Evolutionary conservation across 129 eudicot genomes (phyloP), one percentile per base, ranked within the genome.

Genomic region (Kitagawia praeruptora): DNA sequence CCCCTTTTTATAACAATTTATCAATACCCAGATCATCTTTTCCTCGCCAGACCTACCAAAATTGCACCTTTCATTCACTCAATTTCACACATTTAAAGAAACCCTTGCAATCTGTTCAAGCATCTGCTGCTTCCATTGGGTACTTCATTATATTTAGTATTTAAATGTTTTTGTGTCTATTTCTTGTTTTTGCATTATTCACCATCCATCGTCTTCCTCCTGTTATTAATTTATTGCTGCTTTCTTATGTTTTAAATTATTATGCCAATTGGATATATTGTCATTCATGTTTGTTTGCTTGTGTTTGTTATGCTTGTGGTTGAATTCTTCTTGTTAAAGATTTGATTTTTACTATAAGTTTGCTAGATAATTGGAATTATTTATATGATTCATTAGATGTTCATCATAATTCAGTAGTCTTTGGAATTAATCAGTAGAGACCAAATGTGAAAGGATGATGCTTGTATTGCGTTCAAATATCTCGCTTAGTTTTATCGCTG

Each of bases 91-190:
- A 74, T 45, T 21, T 80, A 25, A 84, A 78, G 69, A 80, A 61
- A 54, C 75, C 82, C 63, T 9, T 75, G 74, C 84, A 15, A 21
- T 49, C 87, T 10, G 58, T 90, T 83, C 89, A 75, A 46, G 90
- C 86, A 53, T 84, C 87, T 58, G 85, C 90, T 63, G 63, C 83
- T 66, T 75, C 93, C 41, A 23, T 85, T 63, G 90, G 96, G 98
- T 92, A 93, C n/a, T 6, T 2, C n/a, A 70, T 56, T 2, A 2
- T 54, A 1, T 49, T 15, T 49, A 3, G 37, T 3, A 48, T 48
- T 13, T 13, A 13, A 13, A 0, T 3, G 14, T 3, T 49, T 15
- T 49, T 49, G 0, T 16, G 21, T 54, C 7, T 6, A 0, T 54
- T 77, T 18, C 44, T 74, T 63, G n/a, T 53, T 27, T 72, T 51